A percentile compares a stretch with the other conserved stretches of the same genome.
phyloP scores from a whole-genome alignment of 2,329 filamentous ascomycete species.

The Magnaporthiopsis rhizophila region DNA sequence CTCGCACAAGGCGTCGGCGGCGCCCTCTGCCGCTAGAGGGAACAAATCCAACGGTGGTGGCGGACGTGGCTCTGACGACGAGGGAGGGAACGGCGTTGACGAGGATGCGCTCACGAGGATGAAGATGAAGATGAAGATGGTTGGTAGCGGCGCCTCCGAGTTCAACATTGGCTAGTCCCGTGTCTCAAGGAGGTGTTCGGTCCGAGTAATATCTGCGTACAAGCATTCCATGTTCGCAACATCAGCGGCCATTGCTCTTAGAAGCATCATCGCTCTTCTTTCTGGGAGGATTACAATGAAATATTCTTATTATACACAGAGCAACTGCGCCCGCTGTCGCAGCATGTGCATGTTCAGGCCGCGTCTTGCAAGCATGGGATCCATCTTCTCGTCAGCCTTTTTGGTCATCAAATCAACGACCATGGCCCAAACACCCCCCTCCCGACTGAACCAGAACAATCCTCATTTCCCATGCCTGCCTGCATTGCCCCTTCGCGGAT shows the following conservation, averaged over 20 bases:
- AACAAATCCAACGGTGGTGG: slow-evolving; percentile 19
- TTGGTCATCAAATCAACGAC: not conserved
- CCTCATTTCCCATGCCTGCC: not conserved
- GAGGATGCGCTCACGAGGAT: slow-evolving; percentile 44
- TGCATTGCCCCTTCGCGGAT: not conserved
- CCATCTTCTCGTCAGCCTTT: not conserved
- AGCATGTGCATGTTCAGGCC: not conserved
- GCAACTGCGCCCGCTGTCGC: not conserved
- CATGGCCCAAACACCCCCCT: not conserved
- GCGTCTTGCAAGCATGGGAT: not conserved
- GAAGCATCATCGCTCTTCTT: not conserved
- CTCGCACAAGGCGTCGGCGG: slow-evolving; percentile 29
- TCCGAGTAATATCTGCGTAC: not conserved
- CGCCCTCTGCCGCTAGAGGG: slow-evolving; percentile 15
- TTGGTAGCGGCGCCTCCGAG: slow-evolving; percentile 16
- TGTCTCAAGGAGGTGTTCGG: not conserved
- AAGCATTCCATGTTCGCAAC: not conserved
- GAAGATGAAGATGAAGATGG: slow-evolving; percentile 20
- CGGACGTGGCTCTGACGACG: slow-evolving; percentile 9
- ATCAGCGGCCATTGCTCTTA: not conserved
- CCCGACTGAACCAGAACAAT: not conserved
- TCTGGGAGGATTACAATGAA: not conserved
- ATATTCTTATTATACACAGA: not conserved
- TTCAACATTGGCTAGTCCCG: slow-evolving; percentile 17
- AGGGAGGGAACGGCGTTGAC: slow-evolving; percentile 34